Conservation (phyloP, 2,329 filamentous ascomycete species). For the Aspergillus fructus region DNA sequence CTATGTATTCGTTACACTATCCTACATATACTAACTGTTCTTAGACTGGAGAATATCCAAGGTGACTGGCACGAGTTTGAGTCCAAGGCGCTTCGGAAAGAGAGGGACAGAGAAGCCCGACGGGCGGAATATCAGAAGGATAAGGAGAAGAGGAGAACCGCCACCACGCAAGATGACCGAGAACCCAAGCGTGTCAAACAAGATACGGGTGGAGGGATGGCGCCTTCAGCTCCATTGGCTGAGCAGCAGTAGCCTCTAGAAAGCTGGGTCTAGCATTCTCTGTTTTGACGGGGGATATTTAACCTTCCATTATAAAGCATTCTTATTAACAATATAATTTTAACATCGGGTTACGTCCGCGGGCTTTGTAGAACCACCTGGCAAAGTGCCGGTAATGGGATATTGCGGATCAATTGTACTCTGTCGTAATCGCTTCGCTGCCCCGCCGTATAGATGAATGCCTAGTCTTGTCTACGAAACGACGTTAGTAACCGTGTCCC, state of each 20-base stretch:
- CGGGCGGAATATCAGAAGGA: conserved; percentile 47
- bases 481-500: conserved; percentile 1
- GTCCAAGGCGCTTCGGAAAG: conserved; percentile 88
- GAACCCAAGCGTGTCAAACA: conserved; percentile 40
- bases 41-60: conserved; percentile 72
- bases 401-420: too few species aligned
- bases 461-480: neutral
- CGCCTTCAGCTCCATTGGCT: conserved; percentile 5
- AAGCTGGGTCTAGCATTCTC: neutral
- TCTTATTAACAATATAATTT: neutral
- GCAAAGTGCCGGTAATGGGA: too few species aligned
- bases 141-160: conserved; percentile 51
- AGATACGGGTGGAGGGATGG: conserved; percentile 25
- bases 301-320: neutral
- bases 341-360: neutral
- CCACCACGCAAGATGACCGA: conserved; percentile 36
- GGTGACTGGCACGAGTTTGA: conserved; percentile 99
- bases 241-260: conserved; percentile 6
- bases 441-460: too few species aligned
- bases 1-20: neutral
- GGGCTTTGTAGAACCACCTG: neutral
- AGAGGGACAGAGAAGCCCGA: conserved; percentile 66
- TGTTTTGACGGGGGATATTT: neutral
- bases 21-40: conserved; percentile 9
- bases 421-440: too few species aligned